Evolutionary conservation across 768 basidiomycete genomes (phyloP), one percentile per base, ranked within the genome.

Genomic region (Sistotremastrum niveocremeum): DNA sequence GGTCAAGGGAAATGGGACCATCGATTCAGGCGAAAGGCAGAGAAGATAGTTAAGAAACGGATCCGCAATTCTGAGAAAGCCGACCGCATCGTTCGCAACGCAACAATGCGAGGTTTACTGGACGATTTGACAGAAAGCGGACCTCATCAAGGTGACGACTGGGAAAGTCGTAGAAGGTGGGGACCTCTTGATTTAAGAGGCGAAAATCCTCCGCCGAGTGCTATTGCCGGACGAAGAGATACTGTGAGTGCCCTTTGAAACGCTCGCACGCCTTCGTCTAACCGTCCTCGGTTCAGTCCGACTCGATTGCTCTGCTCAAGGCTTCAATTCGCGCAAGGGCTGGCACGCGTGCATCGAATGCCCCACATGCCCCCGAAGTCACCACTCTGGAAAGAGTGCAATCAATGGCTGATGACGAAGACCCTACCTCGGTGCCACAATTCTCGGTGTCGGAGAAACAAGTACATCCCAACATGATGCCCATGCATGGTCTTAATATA

Each of bases 221-320:
- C 81, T 2, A 83, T 88, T 46, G 82, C 79, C 6, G 76, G 71
- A 7, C 65, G 84, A 37, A 64, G 73, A 39, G 83, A 89, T 52
- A 84, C 81, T 32, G 79, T 72, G 46, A 45, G 72, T 52, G 9
- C 32, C 7, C 4, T 41, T 7, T 41, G 31, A 6, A 7, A 39
- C 6, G 40, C 40, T 4, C 40, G 29, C 9, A 6, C 4, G 7
- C 9, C 40, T 47, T 33, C 12, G 34, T 33, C 10, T 46, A 10
- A 37, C 46, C 39, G 35, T 43, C 29, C 36, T 9, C 11, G 10
- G 31, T 46, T 30, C 37, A 79, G 77, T 63, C 59, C 12, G 77
- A 78, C 47, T 65, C 75, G 6, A 55, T 77, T 4, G 74, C 75
- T 5, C 60, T 79, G 9, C 51, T 77, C 37, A 74, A 70, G 20